Percentiles rank a stretch among this genome's conserved stretches.
phyloP scores from a whole-genome alignment of 1,139 yeast genomes.

The Suhomyces atakaporum region DNA sequence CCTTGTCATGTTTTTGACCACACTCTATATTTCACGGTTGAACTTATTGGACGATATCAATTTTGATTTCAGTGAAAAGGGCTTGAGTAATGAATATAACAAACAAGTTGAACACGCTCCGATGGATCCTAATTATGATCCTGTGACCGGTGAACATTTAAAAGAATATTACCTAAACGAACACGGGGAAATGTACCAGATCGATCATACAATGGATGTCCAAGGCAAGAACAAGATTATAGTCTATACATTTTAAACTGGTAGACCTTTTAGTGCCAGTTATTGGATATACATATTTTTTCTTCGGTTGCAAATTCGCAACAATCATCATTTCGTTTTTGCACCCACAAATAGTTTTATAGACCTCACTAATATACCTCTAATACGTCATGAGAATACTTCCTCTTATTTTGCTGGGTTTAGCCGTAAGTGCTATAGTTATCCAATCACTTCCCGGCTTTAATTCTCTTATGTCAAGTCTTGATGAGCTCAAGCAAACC shows the following conservation, averaged over 20 bases:
- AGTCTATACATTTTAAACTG: constrained; percentile 31
- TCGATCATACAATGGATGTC: constrained; percentile 27
- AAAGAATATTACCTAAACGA: constrained; percentile 35
- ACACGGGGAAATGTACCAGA: constrained; percentile 39
- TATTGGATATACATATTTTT: too few species aligned
- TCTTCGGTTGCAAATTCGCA: too few species aligned
- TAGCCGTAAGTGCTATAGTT: background rate
- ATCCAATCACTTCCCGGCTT: background rate
- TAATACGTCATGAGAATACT: background rate
- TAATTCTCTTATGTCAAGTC: background rate
- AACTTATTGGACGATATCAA: constrained; percentile 39
- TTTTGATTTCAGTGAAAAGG: constrained; percentile 34
- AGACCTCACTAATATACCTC: background rate
- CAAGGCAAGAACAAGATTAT: constrained; percentile 34
- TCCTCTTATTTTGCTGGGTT: background rate
- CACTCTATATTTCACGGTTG: constrained; percentile 43
- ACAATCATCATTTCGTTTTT: too few species aligned
- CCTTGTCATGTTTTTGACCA: constrained; percentile 42
- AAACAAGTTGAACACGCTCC: constrained; percentile 3
- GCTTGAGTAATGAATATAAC: constrained; percentile 16
- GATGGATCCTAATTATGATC: constrained; percentile 8
- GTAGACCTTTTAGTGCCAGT: too few species aligned
- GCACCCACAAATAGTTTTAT: constrained; percentile 1
- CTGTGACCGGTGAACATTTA: constrained; percentile 17
- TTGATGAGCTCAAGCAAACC: background rate